Evolutionary conservation across 1,284 basidiomycete species (phyloP), one percentile per base, ranked within the genome.

Genomic region (Ganoderma meredithae): DNA sequence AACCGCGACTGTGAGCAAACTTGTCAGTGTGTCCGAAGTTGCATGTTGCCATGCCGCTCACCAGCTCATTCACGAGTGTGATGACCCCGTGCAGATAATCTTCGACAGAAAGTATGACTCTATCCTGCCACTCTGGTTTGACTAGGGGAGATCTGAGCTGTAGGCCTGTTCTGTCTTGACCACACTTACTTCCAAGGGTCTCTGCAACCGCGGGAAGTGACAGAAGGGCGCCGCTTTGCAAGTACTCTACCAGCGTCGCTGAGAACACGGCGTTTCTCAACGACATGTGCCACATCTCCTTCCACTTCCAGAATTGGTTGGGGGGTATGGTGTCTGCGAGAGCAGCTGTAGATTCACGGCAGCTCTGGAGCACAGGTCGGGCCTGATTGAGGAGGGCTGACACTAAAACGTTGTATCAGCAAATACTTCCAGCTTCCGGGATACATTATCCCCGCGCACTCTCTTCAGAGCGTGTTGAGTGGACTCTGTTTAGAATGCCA

Each of bases 41-140:
- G 19, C 41, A 39, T 13, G 25, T n/a, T 19, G n/a, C 40, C 36
- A 12, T 39, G 33, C 19, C 36, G 63, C 66, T 27, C 25, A 71
- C 94, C 78, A 96, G 80, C 80, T 96, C 94, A 72, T 95, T 95
- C 43, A 94, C 89, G 53, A 95, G 80, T 56, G 83, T 90, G 68
- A 96, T 94, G 40, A 96, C 79, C 1, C 90, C 91, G 73, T 95
- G 94, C n/a, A 96, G 83, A 78, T 96, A 96, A 75, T 96, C 94
- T 78, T 96, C 94, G 1, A 86, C 89, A 9, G 90, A 83, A 39
- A 96, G 76, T 1, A 83, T 77, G 65, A 95, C 85, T 53, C 88
- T 84, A 75, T 91, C 90, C 64, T 85, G 84, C 91, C 90, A 94
- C 71, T 89, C 90, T 12, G 85, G 83, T 74, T 88, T 83, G 62